These are phyloP conservation scores for Pseudotulostoma volvatum DNA, from an alignment of 495 filamentous ascomycete genomes.

Conservation along the genomic window DNA sequence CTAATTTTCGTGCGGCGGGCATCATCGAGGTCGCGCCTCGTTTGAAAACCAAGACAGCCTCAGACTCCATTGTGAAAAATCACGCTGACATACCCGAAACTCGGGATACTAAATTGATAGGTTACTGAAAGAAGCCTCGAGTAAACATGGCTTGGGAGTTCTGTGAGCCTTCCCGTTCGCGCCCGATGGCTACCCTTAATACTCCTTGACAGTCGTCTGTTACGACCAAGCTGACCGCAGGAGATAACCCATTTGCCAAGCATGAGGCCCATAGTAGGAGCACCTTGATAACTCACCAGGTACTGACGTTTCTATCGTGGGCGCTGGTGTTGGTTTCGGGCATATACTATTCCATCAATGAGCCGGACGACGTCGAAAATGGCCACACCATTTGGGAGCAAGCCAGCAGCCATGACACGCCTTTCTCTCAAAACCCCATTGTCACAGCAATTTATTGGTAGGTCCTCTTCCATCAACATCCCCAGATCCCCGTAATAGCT, in stretches of 20 bases:
- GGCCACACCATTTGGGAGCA: conserved; percentile 50
- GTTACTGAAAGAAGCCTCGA: too few species aligned
- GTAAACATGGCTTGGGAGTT: too few species aligned
- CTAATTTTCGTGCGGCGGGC: too few species aligned
- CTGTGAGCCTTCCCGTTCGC: too few species aligned
- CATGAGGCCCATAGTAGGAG: conserved; percentile 40
- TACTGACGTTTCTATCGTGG: conserved; percentile 57
- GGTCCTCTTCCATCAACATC: conserved; percentile 1
- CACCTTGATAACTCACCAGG: conserved; percentile 41
- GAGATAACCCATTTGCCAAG: conserved; percentile 54
- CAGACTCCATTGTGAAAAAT: too few species aligned
- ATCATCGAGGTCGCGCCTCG: too few species aligned
- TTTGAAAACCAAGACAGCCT: too few species aligned
- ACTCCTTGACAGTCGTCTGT: too few species aligned
- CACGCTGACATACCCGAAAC: too few species aligned
- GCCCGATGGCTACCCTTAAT: too few species aligned
- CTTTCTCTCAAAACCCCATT: conserved; percentile 56
- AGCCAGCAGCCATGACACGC: conserved; percentile 45
- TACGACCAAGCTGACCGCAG: too few species aligned
- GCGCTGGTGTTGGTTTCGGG: conserved; percentile 47
- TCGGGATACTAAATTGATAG: too few species aligned
- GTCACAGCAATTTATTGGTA: conserved; percentile 70
- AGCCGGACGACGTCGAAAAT: conserved; percentile 42
- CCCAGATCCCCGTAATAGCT: neutral
- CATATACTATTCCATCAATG: conserved; percentile 50